Percentiles rank a stretch among this genome's conserved stretches.
phyloP scores from a whole-genome alignment of 208 protist genomes.

The Leishmania arabica region DNA sequence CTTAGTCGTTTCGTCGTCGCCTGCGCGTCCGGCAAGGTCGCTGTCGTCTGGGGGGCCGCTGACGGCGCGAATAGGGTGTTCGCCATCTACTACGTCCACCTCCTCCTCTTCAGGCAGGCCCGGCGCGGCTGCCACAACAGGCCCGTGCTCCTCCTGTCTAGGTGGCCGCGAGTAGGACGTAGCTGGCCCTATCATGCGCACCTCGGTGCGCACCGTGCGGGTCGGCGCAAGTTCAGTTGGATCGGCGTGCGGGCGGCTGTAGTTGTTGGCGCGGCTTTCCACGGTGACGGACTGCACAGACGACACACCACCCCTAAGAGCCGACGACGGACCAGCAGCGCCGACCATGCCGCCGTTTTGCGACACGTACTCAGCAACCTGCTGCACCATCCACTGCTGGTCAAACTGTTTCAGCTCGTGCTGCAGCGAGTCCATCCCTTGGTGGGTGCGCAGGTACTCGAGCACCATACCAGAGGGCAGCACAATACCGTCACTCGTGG shows the following conservation, averaged over 20 bases:
- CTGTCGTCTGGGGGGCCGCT: constrained; percentile 33
- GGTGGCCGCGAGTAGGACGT: constrained; percentile 8
- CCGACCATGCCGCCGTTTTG: constrained; percentile 21
- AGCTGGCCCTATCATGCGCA: constrained; percentile 47
- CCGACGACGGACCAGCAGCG: constrained; percentile 18
- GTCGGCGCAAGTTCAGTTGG: constrained; percentile 33
- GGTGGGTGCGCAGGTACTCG: constrained; percentile 83
- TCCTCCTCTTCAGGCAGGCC: constrained; percentile 5
- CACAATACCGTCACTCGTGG: constrained; percentile 42
- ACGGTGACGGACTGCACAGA: constrained; percentile 71
- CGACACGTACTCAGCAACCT: constrained; percentile 42
- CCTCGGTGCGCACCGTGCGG: constrained; percentile 56
- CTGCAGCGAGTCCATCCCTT: constrained; percentile 71
- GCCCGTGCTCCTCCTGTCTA: constrained; percentile 19
- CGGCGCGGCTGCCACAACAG: constrained; percentile 6
- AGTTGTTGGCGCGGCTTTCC: constrained; percentile 83
- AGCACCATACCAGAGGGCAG: constrained; percentile 83
- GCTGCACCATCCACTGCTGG: constrained; percentile 39
- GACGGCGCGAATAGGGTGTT: constrained; percentile 47
- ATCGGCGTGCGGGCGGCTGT: constrained; percentile 67
- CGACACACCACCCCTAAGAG: constrained; percentile 2
- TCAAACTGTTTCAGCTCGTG: constrained; percentile 66
- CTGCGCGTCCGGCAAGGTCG: neutral
- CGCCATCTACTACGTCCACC: constrained; percentile 54
- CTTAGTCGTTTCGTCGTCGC: constrained; percentile 24